Evolutionary conservation across 805 yeast species (phyloP).

Genomic region (Suhomyces tanzawaensis): DNA sequence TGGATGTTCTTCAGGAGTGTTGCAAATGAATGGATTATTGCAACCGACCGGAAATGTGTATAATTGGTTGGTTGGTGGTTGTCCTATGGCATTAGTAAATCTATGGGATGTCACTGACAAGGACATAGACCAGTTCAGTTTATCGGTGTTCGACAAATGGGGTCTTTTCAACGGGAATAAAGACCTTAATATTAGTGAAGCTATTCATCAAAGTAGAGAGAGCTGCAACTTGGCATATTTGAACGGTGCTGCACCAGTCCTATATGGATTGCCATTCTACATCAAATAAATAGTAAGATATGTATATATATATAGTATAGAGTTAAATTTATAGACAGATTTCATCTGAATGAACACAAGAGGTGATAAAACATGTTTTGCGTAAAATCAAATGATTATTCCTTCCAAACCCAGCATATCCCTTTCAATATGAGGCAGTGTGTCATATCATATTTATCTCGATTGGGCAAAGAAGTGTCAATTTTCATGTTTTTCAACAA

Average conservation of each 20-base stretch:
- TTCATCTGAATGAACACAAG: too few relatives aligned
- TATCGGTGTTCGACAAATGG: constrained; percentile 60
- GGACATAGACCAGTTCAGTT: constrained; percentile 81
- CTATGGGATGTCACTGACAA: constrained; percentile 98
- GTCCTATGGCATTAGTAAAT: constrained; percentile 80
- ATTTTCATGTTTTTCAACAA: too few relatives aligned
- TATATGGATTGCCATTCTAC: constrained; percentile 78
- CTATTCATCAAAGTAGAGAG: constrained; percentile 62
- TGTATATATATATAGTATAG: not conserved
- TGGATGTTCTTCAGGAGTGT: constrained; percentile 88
- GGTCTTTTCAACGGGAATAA: constrained; percentile 43
- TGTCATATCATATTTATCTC: too few relatives aligned
- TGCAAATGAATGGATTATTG: constrained; percentile 55
- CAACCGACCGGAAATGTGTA: constrained; percentile 76
- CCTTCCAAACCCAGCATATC: too few relatives aligned
- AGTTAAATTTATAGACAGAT: too few relatives aligned
- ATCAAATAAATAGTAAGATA: not conserved
- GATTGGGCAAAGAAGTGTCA: too few relatives aligned
- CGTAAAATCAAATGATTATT: too few relatives aligned
- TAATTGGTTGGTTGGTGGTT: constrained; percentile 75
- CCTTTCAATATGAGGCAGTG: too few relatives aligned
- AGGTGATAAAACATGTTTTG: too few relatives aligned
- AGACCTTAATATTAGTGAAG: constrained; percentile 45
- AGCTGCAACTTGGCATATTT: constrained; percentile 67
- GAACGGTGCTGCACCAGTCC: constrained; percentile 91